A percentile compares a stretch with the other conserved stretches of the same genome.
These are phyloP conservation scores for Triticum timopheevii DNA, from an alignment of 176 grass and related monocot genomes.

Conservation along the genomic window DNA sequence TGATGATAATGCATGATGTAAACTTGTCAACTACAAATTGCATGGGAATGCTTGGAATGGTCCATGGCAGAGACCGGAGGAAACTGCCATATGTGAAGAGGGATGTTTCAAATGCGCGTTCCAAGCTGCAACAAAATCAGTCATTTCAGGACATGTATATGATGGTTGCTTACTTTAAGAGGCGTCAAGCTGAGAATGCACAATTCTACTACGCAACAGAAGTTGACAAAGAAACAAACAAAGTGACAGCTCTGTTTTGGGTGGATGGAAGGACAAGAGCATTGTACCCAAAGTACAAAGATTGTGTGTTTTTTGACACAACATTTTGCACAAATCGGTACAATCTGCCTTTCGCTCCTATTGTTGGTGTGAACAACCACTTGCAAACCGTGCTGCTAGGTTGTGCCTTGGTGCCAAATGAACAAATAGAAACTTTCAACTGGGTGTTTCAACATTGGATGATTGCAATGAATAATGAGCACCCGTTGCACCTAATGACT, in stretches of 20 bases:
- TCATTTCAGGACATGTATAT: neutral
- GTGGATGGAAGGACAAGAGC: slow-evolving; percentile 12
- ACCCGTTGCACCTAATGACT: neutral
- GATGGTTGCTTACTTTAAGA: neutral
- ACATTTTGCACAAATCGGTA: slow-evolving; percentile 1
- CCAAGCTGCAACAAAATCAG: neutral
- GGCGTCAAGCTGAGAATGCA: neutral
- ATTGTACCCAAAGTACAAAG: neutral
- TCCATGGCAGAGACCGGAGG: no score
- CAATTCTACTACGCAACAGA: neutral
- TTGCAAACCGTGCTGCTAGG: neutral
- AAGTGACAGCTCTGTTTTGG: neutral
- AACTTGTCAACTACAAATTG: no score
- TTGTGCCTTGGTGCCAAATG: neutral
- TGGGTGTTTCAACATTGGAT: neutral
- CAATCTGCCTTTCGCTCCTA: neutral
- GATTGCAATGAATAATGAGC: neutral
- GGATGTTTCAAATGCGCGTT: neutral
- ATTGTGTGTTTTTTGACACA: slow-evolving; percentile 17
- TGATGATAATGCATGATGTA: no score
- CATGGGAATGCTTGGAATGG: no score
- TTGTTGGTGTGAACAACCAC: slow-evolving; percentile 27
- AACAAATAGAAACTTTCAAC: neutral
- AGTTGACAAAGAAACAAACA: neutral
- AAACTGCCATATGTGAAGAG: neutral